A percentile compares a stretch with the other conserved stretches of the same genome.
phyloP scores from a whole-genome alignment of 2,329 filamentous ascomycete genomes.

The Tolypocladium cylindrosporum region DNA sequence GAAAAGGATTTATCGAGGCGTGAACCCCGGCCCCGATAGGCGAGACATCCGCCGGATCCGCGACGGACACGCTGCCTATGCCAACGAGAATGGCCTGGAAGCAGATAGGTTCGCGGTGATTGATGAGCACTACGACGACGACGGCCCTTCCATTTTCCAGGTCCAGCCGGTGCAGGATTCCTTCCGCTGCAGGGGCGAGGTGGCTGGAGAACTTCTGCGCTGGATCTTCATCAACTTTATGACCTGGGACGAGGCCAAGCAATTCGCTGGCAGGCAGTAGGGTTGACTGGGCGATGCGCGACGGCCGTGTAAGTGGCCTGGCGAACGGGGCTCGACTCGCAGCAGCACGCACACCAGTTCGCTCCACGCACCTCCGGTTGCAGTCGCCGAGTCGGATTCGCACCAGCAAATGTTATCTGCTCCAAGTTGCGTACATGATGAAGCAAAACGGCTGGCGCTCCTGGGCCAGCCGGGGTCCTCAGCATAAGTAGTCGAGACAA shows the following conservation, averaged over 20 bases:
- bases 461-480: too few relatives aligned
- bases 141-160: constrained; percentile 1
- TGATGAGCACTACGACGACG: not conserved
- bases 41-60: not conserved
- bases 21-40: not conserved
- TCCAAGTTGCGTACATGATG: not conserved
- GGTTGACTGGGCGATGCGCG: not conserved
- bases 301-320: too few relatives aligned
- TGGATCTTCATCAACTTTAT: constrained; percentile 4
- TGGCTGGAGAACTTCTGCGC: constrained; percentile 3
- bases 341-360: too few relatives aligned
- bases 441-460: not conserved
- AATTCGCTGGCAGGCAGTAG: not conserved
- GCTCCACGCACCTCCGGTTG: too few relatives aligned
- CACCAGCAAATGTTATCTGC: too few relatives aligned
- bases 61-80: not conserved
- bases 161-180: not conserved
- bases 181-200: constrained; percentile 1
- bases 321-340: too few relatives aligned
- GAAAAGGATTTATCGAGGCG: not conserved
- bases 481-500: too few relatives aligned
- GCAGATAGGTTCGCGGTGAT: not conserved
- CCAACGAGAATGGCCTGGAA: not conserved
- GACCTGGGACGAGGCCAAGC: constrained; percentile 4
- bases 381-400: too few relatives aligned